These are phyloP conservation scores for Friedmanniomyces endolithicus DNA, from an alignment of 495 filamentous ascomycete genomes.

Conservation along the genomic window DNA sequence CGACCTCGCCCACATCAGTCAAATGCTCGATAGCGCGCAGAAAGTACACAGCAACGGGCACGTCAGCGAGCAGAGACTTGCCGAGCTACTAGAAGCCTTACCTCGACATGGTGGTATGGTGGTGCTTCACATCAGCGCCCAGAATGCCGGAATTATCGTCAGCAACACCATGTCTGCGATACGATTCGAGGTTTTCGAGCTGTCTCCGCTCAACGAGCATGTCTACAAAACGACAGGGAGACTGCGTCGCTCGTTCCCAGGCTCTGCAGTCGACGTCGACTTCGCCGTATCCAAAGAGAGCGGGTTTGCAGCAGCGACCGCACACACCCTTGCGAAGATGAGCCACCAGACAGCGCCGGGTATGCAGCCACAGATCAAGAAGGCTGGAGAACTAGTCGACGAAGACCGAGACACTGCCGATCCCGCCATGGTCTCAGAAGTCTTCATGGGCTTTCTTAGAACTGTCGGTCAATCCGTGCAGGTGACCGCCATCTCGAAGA, in stretches of 20 bases:
- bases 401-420: constrained; percentile 44
- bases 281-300: constrained; percentile 25
- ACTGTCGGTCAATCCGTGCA: constrained; percentile 30
- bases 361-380: constrained; percentile 32
- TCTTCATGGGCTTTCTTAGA: constrained; percentile 39
- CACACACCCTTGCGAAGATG: constrained; percentile 35
- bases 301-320: constrained; percentile 31
- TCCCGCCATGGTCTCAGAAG: constrained; percentile 44
- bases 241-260: constrained; percentile 45
- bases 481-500: constrained; percentile 37
- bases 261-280: constrained; percentile 33
- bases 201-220: constrained; percentile 36
- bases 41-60: neutral
- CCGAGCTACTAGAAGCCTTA: neutral
- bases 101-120: neutral
- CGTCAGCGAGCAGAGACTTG: neutral
- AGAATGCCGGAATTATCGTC: constrained; percentile 50
- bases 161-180: constrained; percentile 23
- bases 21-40: no score
- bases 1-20: no score
- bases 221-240: constrained; percentile 41
- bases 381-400: constrained; percentile 28
- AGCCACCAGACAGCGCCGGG: constrained; percentile 31
- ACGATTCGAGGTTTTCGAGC: constrained; percentile 45
- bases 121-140: constrained; percentile 35